Conservation (phyloP, 768 basidiomycete genomes). For the Phaeolepiota aurea region DNA sequence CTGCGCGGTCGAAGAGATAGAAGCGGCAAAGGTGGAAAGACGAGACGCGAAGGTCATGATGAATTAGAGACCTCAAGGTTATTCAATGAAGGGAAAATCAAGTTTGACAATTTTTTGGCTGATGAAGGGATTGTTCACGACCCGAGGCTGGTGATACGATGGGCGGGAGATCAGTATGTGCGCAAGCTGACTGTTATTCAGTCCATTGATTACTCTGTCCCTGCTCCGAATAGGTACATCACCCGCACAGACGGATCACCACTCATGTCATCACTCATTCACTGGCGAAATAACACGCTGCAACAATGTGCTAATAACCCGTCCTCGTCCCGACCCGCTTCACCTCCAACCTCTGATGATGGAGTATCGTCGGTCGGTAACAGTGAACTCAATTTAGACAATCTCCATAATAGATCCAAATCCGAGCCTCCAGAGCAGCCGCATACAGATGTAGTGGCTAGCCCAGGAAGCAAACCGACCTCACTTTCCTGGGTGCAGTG, state of each 20-base stretch:
- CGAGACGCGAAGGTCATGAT: conserved; percentile 22
- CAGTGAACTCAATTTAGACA: neutral
- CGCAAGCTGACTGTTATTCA: conserved; percentile 2
- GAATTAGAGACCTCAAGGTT: conserved; percentile 44
- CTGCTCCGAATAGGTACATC: conserved; percentile 72
- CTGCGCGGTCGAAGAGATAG: conserved; percentile 15
- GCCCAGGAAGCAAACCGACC: conserved; percentile 28
- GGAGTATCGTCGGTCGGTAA: too few species aligned
- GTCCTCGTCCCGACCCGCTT: conserved; percentile 23
- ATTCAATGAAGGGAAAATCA: conserved; percentile 57
- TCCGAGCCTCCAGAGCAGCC: conserved; percentile 28
- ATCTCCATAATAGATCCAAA: conserved; percentile 21
- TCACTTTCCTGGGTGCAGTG: conserved; percentile 75
- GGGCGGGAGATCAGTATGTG: conserved; percentile 58
- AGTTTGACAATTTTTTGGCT: conserved; percentile 57
- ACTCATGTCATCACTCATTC: conserved; percentile 62
- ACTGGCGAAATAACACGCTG: conserved; percentile 53
- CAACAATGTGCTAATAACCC: conserved; percentile 14
- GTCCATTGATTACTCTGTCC: neutral
- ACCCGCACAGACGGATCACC: conserved; percentile 69
- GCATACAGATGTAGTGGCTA: conserved; percentile 5
- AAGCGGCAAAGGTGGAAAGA: conserved; percentile 10
- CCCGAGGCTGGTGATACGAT: conserved; percentile 64
- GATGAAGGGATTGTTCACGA: conserved; percentile 55
- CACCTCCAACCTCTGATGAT: conserved; percentile 24